Conservation (phyloP, 495 filamentous ascomycete species). For the Chaetomium cochliodes region DNA sequence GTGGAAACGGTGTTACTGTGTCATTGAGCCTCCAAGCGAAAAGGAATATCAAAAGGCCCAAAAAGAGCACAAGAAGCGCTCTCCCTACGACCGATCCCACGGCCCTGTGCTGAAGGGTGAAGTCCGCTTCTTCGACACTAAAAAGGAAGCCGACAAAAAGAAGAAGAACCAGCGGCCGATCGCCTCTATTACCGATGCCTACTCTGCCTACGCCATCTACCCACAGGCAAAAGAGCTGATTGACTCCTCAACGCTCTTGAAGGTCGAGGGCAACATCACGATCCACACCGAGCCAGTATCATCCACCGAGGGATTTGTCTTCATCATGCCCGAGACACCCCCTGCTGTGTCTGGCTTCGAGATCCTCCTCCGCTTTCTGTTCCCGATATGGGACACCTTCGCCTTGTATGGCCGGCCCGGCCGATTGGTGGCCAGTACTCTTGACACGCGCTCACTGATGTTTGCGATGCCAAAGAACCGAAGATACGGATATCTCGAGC, state of each 20-base stretch:
- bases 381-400: constrained; percentile 93
- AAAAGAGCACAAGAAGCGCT: constrained; percentile 80
- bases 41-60: constrained; percentile 82
- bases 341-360: constrained; percentile 92
- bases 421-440: constrained; percentile 79
- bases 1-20: constrained; percentile 96
- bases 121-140: constrained; percentile 90
- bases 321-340: constrained; percentile 94
- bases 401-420: constrained; percentile 87
- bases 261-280: constrained; percentile 87
- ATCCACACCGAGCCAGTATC: constrained; percentile 73
- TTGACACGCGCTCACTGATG: constrained; percentile 89
- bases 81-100: constrained; percentile 71
- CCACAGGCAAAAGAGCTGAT: constrained; percentile 91
- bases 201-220: constrained; percentile 92
- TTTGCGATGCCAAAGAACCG: constrained; percentile 92
- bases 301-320: constrained; percentile 87
- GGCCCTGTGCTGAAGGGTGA: constrained; percentile 70
- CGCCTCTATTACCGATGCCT: constrained; percentile 85
- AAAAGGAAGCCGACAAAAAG: constrained; percentile 68
- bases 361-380: constrained; percentile 91
- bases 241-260: constrained; percentile 89
- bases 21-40: constrained; percentile 86
- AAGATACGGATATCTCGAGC: constrained; percentile 87
- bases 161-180: constrained; percentile 83